Evolutionary conservation across 2,329 filamentous ascomycete genomes (phyloP).

Genomic region (Huntiella decipiens): DNA sequence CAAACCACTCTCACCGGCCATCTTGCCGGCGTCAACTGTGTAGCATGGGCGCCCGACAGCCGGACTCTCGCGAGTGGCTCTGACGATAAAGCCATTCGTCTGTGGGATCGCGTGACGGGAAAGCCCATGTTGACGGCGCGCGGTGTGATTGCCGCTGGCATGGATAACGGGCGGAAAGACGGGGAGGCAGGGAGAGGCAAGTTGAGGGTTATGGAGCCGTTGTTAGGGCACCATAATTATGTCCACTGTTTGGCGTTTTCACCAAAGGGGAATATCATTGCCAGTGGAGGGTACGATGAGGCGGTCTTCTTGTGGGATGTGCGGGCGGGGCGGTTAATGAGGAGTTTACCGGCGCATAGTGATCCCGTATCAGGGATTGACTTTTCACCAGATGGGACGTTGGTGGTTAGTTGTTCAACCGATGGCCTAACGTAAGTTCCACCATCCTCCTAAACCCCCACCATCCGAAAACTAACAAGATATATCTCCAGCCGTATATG

Average conservation of each 20-base stretch:
- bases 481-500: conserved; percentile 49
- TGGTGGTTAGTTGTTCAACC: conserved; percentile 79
- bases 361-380: conserved; percentile 90
- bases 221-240: conserved; percentile 89
- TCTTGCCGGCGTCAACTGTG: conserved; percentile 74
- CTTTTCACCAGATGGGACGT: conserved; percentile 77
- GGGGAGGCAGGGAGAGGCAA: conserved; percentile 16
- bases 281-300: conserved; percentile 90
- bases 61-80: conserved; percentile 75
- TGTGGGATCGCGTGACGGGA: conserved; percentile 63
- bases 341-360: conserved; percentile 78
- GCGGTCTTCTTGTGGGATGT: conserved; percentile 96
- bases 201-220: conserved; percentile 24
- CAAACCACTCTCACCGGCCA: conserved; percentile 85
- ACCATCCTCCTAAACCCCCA: neutral
- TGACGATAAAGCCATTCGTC: conserved; percentile 86
- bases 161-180: conserved; percentile 16
- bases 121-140: conserved; percentile 30
- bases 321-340: conserved; percentile 69
- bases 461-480: neutral
- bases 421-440: conserved; percentile 62
- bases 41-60: conserved; percentile 88
- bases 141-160: conserved; percentile 14
- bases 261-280: conserved; percentile 95
- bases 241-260: conserved; percentile 87